A percentile compares a stretch with the other conserved stretches of the same genome.
Conservation (phyloP, 2,329 filamentous ascomycete genomes). For the Apiospora aurea region DNA sequence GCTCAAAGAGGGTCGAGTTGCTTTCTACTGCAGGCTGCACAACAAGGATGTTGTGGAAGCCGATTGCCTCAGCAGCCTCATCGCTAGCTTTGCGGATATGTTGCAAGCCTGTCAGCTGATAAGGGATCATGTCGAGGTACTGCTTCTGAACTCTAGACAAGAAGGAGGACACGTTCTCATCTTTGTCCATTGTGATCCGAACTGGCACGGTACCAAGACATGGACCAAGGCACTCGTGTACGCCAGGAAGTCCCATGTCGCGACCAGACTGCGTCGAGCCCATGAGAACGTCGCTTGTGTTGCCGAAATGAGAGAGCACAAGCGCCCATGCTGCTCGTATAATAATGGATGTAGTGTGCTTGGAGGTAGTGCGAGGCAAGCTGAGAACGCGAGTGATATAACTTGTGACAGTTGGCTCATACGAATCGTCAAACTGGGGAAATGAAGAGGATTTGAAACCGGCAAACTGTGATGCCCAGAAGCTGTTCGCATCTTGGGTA, state of each 20-base stretch:
- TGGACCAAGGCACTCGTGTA: conserved; percentile 33
- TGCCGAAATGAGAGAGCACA: conserved; percentile 39
- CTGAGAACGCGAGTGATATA: not conserved
- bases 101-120: conserved; percentile 43
- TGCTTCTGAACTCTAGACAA: conserved; percentile 22
- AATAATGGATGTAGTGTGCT: conserved; percentile 30
- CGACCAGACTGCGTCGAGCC: conserved; percentile 50
- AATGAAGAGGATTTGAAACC: not conserved
- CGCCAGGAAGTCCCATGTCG: conserved; percentile 29
- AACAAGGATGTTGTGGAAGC: conserved; percentile 19
- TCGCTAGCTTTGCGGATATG: not conserved
- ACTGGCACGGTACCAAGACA: conserved; percentile 53
- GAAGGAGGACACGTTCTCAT: conserved; percentile 30
- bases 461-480: conserved; percentile 1
- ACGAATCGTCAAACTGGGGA: conserved; percentile 1
- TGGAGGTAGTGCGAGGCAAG: conserved; percentile 45
- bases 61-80: not conserved
- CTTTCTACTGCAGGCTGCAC: not conserved
- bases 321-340: conserved; percentile 51
- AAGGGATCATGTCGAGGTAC: conserved; percentile 52
- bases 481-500: not conserved
- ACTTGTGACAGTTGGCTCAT: conserved; percentile 20
- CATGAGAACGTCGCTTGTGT: conserved; percentile 46
- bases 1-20: conserved; percentile 2
- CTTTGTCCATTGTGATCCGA: conserved; percentile 41